A percentile compares a stretch with the other conserved stretches of the same genome.
These are phyloP conservation scores for Saccharum hybrid DNA, from an alignment of 202 grass and related monocot species.

Conservation along the genomic window DNA sequence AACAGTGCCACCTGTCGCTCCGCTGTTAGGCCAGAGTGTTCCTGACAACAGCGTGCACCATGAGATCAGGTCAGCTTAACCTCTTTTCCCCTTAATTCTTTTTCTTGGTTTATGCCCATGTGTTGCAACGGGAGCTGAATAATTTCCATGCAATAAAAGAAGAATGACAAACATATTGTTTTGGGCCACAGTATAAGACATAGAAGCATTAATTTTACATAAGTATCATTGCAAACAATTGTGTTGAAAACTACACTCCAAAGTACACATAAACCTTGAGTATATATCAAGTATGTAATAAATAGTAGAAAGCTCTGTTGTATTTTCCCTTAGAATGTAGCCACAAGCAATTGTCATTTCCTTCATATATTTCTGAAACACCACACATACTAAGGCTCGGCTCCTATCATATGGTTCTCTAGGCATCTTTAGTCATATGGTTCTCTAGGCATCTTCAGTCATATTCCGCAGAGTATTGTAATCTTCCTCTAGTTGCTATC, in stretches of 20 bases:
- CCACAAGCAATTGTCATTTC: background rate
- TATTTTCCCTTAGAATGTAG: background rate
- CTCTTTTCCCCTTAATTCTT: constrained; percentile 16
- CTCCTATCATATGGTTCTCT: background rate
- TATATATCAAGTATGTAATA: background rate
- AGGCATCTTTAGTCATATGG: background rate
- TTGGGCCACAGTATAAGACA: background rate
- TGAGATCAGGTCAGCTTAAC: constrained; percentile 60
- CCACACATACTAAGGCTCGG: background rate
- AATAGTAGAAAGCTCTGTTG: background rate
- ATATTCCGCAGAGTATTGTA: background rate
- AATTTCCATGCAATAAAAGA: background rate
- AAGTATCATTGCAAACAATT: background rate
- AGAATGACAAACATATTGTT: background rate
- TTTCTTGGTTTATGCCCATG: background rate
- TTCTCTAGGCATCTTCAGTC: background rate
- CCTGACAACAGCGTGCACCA: constrained; percentile 48
- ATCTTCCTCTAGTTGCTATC: background rate
- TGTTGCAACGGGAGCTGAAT: background rate
- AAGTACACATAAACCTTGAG: background rate
- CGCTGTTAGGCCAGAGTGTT: constrained; percentile 42
- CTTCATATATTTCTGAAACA: background rate
- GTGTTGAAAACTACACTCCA: background rate
- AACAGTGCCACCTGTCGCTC: constrained; percentile 45
- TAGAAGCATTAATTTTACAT: background rate